Percentiles rank a stretch among this genome's conserved stretches.
phyloP scores from a whole-genome alignment of 164 flowering plant species.

The Dillenia turbinata region DNA sequence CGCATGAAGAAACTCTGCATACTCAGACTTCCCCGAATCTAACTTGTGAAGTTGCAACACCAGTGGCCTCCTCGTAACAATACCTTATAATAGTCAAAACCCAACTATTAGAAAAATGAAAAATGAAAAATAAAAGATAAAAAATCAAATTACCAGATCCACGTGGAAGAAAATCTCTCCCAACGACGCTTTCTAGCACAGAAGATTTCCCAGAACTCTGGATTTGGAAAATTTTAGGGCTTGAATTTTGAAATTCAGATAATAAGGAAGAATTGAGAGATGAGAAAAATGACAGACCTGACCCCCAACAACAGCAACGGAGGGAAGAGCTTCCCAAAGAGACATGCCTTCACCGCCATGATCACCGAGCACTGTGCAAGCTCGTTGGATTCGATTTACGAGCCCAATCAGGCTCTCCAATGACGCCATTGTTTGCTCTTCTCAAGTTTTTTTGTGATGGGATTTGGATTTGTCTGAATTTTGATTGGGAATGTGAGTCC shows the following conservation, averaged over 20 bases:
- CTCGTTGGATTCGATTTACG: slow-evolving; percentile 86
- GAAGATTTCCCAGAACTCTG: slow-evolving; percentile 99
- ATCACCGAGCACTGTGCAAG: slow-evolving; percentile 95
- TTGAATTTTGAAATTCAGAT: not conserved
- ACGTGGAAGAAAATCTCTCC: slow-evolving; percentile 97
- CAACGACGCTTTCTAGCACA: slow-evolving; percentile 93
- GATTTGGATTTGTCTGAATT: no score
- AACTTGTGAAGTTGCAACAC: slow-evolving; percentile 92
- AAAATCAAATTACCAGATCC: slow-evolving; percentile 73
- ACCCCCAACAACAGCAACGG: slow-evolving; percentile 98
- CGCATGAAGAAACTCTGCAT: slow-evolving; percentile 78
- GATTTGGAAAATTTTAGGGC: not conserved
- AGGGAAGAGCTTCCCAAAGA: slow-evolving; percentile 99
- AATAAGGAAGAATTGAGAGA: not conserved
- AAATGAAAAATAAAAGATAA: not conserved
- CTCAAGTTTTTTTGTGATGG: no score
- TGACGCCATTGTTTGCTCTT: slow-evolving; percentile 54
- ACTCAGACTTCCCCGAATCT: slow-evolving; percentile 49
- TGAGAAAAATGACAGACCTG: slow-evolving; percentile 41
- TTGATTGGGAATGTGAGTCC: no score
- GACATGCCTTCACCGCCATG: slow-evolving; percentile 95
- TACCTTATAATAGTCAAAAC: slow-evolving; percentile 42
- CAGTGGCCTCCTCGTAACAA: slow-evolving; percentile 98
- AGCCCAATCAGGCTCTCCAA: slow-evolving; percentile 96
- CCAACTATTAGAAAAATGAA: not conserved